A percentile compares a stretch with the other conserved stretches of the same genome.
Conservation (phyloP, 306 rosid genomes). For the Styphnolobium japonicum region DNA sequence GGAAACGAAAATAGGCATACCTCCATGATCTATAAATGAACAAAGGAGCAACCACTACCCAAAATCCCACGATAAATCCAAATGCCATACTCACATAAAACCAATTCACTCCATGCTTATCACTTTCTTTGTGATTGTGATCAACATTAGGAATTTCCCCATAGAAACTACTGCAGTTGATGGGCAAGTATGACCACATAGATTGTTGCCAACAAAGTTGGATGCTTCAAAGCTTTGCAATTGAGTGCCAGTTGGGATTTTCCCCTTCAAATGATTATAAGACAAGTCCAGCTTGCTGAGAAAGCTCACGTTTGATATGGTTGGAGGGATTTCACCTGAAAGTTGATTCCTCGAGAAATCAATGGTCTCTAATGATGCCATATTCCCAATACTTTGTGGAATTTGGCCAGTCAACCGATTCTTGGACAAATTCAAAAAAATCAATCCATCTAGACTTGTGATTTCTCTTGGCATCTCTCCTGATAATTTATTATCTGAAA, state of each 20-base stretch:
- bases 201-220: conserved; percentile 1
- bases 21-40: conserved; percentile 10
- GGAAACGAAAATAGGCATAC: neutral
- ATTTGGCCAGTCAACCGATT: conserved; percentile 8
- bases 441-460: neutral
- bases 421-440: neutral
- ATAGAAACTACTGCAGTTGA: neutral
- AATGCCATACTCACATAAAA: neutral
- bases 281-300: no score
- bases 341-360: conserved; percentile 23
- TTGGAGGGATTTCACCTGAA: conserved; percentile 12
- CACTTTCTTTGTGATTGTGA: neutral
- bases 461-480: no score
- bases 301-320: neutral
- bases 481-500: no score
- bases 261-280: no score
- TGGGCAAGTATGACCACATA: conserved; percentile 5
- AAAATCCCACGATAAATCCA: conserved; percentile 25
- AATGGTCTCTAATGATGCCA: neutral
- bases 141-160: neutral
- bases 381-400: conserved; percentile 8
- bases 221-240: no score
- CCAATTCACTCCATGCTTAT: neutral
- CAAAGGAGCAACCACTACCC: conserved; percentile 12
- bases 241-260: no score